A percentile compares a stretch with the other conserved stretches of the same genome.
phyloP scores from a whole-genome alignment of 768 basidiomycete genomes.

The Rhodotorula graminis region DNA sequence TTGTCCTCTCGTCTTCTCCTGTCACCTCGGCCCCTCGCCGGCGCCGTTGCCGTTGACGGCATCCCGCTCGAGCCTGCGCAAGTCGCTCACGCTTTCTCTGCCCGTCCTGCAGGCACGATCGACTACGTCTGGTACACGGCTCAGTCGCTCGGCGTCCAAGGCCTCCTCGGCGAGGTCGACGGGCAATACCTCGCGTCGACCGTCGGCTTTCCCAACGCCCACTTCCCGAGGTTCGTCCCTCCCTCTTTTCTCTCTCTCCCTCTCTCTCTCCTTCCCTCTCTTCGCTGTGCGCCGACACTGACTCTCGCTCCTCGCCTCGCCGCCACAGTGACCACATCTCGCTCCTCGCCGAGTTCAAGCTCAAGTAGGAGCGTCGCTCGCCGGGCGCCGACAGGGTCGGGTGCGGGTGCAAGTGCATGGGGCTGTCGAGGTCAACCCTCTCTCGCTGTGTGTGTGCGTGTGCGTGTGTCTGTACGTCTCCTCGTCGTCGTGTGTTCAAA shows the following conservation, averaged over 20 bases:
- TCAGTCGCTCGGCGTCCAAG: constrained; percentile 66
- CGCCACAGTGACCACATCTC: constrained; percentile 37
- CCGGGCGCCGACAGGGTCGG: too few relatives aligned
- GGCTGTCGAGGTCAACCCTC: background rate
- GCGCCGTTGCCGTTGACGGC: too few relatives aligned
- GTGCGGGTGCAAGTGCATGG: background rate
- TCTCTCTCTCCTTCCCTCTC: background rate
- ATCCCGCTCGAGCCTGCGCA: too few relatives aligned
- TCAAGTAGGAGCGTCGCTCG: constrained; percentile 14
- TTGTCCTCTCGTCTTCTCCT: too few relatives aligned
- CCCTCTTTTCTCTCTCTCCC: background rate
- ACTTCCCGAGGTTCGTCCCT: constrained; percentile 67
- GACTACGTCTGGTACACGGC: constrained; percentile 93
- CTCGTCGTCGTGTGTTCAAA: background rate
- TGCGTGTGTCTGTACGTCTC: background rate
- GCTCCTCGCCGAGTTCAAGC: constrained; percentile 38
- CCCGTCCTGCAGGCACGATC: constrained; percentile 56
- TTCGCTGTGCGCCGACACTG: background rate
- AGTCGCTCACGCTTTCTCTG: too few relatives aligned
- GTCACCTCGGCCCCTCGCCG: too few relatives aligned
- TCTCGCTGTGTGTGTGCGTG: background rate
- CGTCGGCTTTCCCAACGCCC: constrained; percentile 93
- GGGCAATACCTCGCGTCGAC: constrained; percentile 74
- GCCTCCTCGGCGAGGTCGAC: constrained; percentile 85
- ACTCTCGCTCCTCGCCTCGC: too few relatives aligned